phyloP scores from a whole-genome alignment of 2,329 filamentous ascomycete species.

The Alternaria angustiovoidea region DNA sequence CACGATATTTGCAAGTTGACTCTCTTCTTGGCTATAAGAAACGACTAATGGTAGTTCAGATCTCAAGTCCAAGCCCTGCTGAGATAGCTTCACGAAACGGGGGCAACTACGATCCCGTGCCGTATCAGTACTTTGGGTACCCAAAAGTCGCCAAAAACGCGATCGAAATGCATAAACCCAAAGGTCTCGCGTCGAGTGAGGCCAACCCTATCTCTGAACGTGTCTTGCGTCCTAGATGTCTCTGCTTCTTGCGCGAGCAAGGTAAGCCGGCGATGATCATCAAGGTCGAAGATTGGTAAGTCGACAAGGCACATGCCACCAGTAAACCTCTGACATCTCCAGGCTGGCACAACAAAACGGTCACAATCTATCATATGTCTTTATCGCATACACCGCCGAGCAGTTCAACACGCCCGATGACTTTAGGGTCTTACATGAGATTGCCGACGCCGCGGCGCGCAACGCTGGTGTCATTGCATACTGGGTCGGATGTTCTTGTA shows the following conservation, averaged over 20 bases:
- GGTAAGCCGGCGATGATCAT: constrained; percentile 30
- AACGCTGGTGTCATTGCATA: constrained; percentile 52
- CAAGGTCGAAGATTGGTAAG: constrained; percentile 39
- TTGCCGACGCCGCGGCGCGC: constrained; percentile 51
- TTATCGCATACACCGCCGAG: constrained; percentile 54
- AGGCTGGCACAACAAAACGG: constrained; percentile 34
- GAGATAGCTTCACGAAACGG: constrained; percentile 27
- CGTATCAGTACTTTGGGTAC: constrained; percentile 42
- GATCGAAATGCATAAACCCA: constrained; percentile 30
- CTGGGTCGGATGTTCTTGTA: constrained; percentile 57
- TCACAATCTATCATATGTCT: constrained; percentile 47
- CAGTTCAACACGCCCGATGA: constrained; percentile 48
- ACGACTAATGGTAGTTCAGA: constrained; percentile 19
- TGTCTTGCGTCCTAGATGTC: constrained; percentile 36
- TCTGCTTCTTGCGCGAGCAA: constrained; percentile 39
- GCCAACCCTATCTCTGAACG: constrained; percentile 38
- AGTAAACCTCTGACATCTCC: background rate
- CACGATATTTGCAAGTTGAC: constrained; percentile 30
- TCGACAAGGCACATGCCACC: background rate
- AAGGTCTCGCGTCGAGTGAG: constrained; percentile 14
- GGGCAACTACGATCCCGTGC: constrained; percentile 39
- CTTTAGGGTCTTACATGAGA: constrained; percentile 44
- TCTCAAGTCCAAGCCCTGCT: constrained; percentile 29
- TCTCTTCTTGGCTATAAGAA: background rate
- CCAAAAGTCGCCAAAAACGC: constrained; percentile 42